Percentiles rank a stretch among this genome's conserved stretches.
Conservation (phyloP, 202 grass and related monocot genomes). For the Carex sylvatica region DNA sequence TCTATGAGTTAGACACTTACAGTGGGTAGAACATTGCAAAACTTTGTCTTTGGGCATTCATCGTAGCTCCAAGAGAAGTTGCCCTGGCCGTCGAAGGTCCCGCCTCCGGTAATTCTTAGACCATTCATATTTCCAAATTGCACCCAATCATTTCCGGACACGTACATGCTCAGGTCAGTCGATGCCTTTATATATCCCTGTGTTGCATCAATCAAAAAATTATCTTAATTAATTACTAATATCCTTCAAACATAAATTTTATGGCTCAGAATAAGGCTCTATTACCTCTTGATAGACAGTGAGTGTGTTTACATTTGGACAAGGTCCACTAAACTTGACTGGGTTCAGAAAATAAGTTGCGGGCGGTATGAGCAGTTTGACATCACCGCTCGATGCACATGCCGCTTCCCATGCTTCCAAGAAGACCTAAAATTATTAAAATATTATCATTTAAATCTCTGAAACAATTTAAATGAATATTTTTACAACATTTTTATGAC, state of each 20-base stretch:
- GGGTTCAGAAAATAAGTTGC: too few relatives aligned
- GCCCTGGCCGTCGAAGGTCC: slow-evolving; percentile 69
- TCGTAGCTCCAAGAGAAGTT: slow-evolving; percentile 55
- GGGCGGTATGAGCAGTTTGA: too few relatives aligned
- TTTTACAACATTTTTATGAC: too few relatives aligned
- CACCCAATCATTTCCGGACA: slow-evolving; percentile 50
- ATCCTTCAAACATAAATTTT: neutral
- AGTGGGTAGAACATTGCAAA: slow-evolving; percentile 65
- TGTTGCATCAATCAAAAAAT: neutral
- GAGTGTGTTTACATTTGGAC: too few relatives aligned
- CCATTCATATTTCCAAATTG: slow-evolving; percentile 50
- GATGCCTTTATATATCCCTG: slow-evolving; percentile 64
- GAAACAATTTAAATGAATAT: too few relatives aligned
- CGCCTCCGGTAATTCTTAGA: slow-evolving; percentile 44
- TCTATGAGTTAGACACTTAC: slow-evolving; percentile 24
- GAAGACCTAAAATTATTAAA: too few relatives aligned
- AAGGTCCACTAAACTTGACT: too few relatives aligned
- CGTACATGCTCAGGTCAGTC: slow-evolving; percentile 46
- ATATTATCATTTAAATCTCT: too few relatives aligned
- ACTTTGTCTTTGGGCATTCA: slow-evolving; percentile 43
- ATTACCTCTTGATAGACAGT: slow-evolving; percentile 31
- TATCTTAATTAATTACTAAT: neutral
- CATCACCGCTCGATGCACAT: too few relatives aligned
- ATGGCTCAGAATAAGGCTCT: neutral
- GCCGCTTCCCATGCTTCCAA: too few relatives aligned